These are phyloP conservation scores for Saccharomycopsis oosterbeekiorum DNA, from an alignment of 805 yeast species.

Conservation along the genomic window DNA sequence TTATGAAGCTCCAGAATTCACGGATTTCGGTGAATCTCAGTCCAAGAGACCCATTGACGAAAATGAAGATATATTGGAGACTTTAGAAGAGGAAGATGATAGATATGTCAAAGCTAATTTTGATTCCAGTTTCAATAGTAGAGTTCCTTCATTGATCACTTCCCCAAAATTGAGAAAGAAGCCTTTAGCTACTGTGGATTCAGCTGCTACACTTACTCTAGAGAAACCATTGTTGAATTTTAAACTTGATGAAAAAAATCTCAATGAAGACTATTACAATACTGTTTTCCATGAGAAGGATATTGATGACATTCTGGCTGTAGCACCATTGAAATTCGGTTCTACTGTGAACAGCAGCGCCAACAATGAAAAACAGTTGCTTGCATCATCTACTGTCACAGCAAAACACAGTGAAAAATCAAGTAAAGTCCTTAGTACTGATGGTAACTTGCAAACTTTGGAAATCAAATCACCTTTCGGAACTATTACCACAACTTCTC, in stretches of 20 bases:
- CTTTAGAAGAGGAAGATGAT: neutral
- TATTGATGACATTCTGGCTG: neutral
- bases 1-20: conserved; percentile 48
- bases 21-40: conserved; percentile 39
- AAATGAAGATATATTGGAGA: neutral
- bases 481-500: conserved; percentile 11
- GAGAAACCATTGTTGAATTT: neutral
- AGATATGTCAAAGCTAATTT: conserved; percentile 9
- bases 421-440: neutral
- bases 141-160: neutral
- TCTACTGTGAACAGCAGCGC: neutral
- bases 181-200: neutral
- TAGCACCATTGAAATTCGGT: neutral
- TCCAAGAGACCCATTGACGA: neutral
- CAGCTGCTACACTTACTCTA: neutral
- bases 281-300: neutral
- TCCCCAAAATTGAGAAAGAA: neutral
- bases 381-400: neutral
- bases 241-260: neutral
- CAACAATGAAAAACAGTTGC: neutral
- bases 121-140: conserved; percentile 17
- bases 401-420: neutral
- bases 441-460: neutral
- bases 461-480: conserved; percentile 18
- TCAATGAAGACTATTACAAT: neutral